Base-by-base conservation (phyloP, 2,329 filamentous ascomycete species). In the Aspergillus sp. region DNA sequence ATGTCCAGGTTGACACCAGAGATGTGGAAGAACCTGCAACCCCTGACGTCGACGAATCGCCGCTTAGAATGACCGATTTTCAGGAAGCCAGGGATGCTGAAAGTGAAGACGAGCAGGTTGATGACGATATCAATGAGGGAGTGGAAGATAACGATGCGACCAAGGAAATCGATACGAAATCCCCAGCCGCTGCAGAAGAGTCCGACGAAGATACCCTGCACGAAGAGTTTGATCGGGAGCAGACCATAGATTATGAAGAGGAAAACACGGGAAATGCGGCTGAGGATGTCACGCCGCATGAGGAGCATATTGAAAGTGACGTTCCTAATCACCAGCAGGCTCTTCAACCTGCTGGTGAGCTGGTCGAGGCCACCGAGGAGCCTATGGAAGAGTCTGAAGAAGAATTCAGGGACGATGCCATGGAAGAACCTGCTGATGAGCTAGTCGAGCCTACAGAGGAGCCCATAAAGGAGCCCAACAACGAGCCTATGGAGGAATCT, bases 71-170 rank as follows among this genome's bases (percentile, higher is more conserved):
- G 54, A 17, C 51, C 12, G 60, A 54, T 1, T 58, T 61, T 7
- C 65, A 66, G 17, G 57, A 60, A 9, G 64, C 67, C 32, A 50
- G 63, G 7, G 61, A 68, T 25, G 63, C 67, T 59, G 65, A 70
- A 1, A 65, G 67, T 8, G 67, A 70, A 47, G 66, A 61, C 5
- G 67, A 68, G 25, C 61, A 63, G 43, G 64, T 67, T 38, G 62
- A 67, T 23, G 59, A 38, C 23, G 59, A 9, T 3, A 8, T n/a
- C 2, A 8, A 30, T 15, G 25, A 49, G 30, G n/a, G 21, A 32
- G 39, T n/a, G 10, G 41, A 55, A 15, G 53, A 36, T 36, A 36
- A 36, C 32, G 23, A 54, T 43, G 19, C 21, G 5, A 13, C 36
- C 5, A 43, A 23, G 5, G 45, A 49, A 13, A n/a, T 28, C 15